phyloP scores from a whole-genome alignment of 2,329 filamentous ascomycete genomes.

The Pyrenochaeta sp. region DNA sequence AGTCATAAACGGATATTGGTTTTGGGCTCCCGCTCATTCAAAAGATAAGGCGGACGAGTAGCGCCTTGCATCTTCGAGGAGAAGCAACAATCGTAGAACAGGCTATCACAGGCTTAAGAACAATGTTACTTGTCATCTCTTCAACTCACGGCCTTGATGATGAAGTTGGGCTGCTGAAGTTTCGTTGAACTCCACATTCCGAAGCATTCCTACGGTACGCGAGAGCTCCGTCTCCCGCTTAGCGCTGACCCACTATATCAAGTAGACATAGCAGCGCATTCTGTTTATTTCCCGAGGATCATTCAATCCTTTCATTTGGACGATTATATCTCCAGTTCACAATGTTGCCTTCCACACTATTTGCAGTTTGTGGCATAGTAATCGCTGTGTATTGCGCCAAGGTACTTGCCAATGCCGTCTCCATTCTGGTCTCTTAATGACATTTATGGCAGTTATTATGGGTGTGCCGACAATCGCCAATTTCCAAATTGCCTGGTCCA shows the following conservation, averaged over 20 bases:
- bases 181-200: background rate
- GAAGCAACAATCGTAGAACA: too few species aligned
- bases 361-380: background rate
- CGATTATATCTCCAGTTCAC: background rate
- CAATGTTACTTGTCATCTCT: too few species aligned
- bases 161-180: background rate
- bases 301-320: too few species aligned
- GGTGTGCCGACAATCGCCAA: slow-evolving; percentile 7
- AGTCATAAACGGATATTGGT: too few species aligned
- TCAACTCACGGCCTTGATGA: too few species aligned
- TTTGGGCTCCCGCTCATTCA: background rate
- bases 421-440: background rate
- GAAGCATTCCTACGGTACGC: background rate
- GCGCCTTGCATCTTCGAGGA: too few species aligned
- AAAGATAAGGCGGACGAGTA: too few species aligned
- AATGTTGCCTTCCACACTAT: background rate
- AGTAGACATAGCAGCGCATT: too few species aligned
- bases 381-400: background rate
- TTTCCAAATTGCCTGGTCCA: slow-evolving; percentile 37
- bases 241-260: too few species aligned
- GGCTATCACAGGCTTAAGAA: too few species aligned
- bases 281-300: too few species aligned
- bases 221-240: background rate
- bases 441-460: slow-evolving; percentile 2
- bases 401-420: too few species aligned